These are phyloP conservation scores for Mycocentrospora acerina DNA, from an alignment of 2,329 filamentous ascomycete genomes.

Conservation along the genomic window DNA sequence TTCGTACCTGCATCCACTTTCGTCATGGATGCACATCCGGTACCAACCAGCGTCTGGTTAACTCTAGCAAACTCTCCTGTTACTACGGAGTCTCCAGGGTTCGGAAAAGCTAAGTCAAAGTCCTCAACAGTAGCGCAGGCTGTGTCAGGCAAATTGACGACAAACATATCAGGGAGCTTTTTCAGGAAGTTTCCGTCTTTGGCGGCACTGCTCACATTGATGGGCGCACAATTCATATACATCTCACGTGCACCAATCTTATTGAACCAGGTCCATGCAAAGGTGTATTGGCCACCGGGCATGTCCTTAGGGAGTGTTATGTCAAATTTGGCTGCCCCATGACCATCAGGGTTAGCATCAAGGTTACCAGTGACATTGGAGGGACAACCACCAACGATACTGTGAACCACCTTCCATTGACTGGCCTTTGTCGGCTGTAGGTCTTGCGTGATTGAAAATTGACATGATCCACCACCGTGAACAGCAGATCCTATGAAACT, in stretches of 20 bases:
- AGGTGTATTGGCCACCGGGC: slow-evolving; percentile 70
- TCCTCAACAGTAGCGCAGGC: slow-evolving; percentile 60
- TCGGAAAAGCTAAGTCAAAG: slow-evolving; percentile 64
- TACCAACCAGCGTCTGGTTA: slow-evolving; percentile 32
- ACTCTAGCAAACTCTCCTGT: slow-evolving; percentile 29
- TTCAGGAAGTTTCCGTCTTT: slow-evolving; percentile 44
- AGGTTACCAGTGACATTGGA: slow-evolving; percentile 54
- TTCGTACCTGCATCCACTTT: slow-evolving; percentile 33
- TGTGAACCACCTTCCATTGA: slow-evolving; percentile 87
- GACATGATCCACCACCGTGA: slow-evolving; percentile 92
- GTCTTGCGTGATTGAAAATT: slow-evolving; percentile 83
- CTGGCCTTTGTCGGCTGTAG: slow-evolving; percentile 59
- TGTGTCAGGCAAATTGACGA: slow-evolving; percentile 64
- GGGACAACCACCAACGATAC: slow-evolving; percentile 83
- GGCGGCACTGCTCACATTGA: slow-evolving; percentile 58
- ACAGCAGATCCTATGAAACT: slow-evolving; percentile 56
- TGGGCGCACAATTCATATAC: slow-evolving; percentile 93
- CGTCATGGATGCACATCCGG: slow-evolving; percentile 29
- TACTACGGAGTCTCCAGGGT: slow-evolving; percentile 59
- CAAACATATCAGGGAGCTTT: slow-evolving; percentile 71
- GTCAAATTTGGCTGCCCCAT: slow-evolving; percentile 65
- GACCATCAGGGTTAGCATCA: slow-evolving; percentile 16
- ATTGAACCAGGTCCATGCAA: slow-evolving; percentile 97
- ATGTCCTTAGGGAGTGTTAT: slow-evolving; percentile 73
- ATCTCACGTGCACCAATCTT: slow-evolving; percentile 89